Conservation (phyloP, 306 rosid genomes). For the Vigna trinervia region DNA sequence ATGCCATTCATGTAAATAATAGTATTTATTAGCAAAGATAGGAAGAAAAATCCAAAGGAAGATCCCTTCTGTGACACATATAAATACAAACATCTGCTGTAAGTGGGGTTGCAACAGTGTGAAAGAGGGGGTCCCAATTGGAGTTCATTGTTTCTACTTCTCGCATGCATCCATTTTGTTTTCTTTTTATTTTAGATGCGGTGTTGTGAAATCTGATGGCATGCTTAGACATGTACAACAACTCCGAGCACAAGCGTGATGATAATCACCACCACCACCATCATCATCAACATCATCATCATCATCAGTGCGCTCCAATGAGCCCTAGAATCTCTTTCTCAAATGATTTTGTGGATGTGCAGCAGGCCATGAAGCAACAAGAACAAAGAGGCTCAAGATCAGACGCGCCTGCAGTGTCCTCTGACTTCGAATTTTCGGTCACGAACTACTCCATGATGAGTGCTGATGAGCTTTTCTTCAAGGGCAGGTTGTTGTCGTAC, state of each 20-base stretch:
- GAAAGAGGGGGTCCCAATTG: conserved; percentile 52
- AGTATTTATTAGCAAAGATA: conserved; percentile 2
- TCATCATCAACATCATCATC: conserved; percentile 39
- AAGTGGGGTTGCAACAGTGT: conserved; percentile 46
- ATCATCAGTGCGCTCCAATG: conserved; percentile 61
- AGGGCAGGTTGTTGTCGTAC: conserved; percentile 82
- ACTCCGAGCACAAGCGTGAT: conserved; percentile 64
- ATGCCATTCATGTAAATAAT: conserved; percentile 49
- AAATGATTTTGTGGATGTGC: conserved; percentile 80
- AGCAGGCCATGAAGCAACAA: conserved; percentile 63
- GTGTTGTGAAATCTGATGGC: conserved; percentile 74
- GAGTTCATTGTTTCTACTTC: conserved; percentile 48
- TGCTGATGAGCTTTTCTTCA: conserved; percentile 91
- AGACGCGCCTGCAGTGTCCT: conserved; percentile 55
- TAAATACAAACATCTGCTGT: conserved; percentile 51
- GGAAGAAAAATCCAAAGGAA: neutral
- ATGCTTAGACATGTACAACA: conserved; percentile 86
- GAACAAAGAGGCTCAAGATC: conserved; percentile 57
- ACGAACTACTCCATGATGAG: conserved; percentile 80
- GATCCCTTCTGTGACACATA: conserved; percentile 45
- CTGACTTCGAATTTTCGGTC: conserved; percentile 88
- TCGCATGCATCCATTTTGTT: conserved; percentile 41
- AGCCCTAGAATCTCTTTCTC: conserved; percentile 97
- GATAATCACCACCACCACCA: conserved; percentile 33
- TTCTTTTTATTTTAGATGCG: conserved; percentile 33